These are phyloP conservation scores for Fusarium albidum DNA, from an alignment of 2,329 filamentous ascomycete species.

Conservation along the genomic window DNA sequence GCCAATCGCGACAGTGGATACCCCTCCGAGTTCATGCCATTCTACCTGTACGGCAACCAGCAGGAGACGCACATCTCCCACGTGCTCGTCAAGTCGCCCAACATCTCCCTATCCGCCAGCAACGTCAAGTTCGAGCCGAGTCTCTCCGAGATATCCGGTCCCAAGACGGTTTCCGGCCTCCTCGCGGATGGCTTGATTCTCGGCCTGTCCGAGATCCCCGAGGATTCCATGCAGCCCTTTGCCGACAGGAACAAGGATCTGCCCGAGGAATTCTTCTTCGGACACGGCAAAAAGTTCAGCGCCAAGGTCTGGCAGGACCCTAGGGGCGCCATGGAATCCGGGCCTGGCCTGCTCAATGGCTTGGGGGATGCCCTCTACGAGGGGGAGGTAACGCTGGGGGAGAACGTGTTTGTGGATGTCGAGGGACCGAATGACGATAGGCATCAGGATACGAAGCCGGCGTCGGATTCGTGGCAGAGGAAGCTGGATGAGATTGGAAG, in stretches of 20 bases:
- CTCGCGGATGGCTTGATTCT: conserved; percentile 39
- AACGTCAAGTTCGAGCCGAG: conserved; percentile 16
- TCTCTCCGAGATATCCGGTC: conserved; percentile 11
- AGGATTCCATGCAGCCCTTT: conserved; percentile 51
- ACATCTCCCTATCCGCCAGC: conserved; percentile 46
- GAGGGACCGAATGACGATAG: conserved; percentile 34
- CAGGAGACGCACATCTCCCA: conserved; percentile 52
- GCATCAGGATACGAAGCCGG: conserved; percentile 13
- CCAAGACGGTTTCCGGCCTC: conserved; percentile 25
- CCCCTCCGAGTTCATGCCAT: conserved; percentile 49
- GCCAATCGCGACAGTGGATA: conserved; percentile 45
- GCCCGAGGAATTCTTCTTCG: conserved; percentile 26
- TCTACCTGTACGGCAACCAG: conserved; percentile 53
- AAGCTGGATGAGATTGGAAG: conserved; percentile 34
- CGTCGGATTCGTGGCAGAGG: conserved; percentile 32
- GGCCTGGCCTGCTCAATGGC: conserved; percentile 9
- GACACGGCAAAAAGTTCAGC: neutral
- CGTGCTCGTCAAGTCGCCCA: conserved; percentile 52
- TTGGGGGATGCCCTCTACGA: conserved; percentile 8
- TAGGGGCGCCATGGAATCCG: neutral
- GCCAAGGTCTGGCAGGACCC: conserved; percentile 26
- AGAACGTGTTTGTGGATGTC: conserved; percentile 33
- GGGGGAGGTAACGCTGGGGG: conserved; percentile 12
- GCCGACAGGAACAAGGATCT: conserved; percentile 28
- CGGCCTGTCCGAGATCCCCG: conserved; percentile 43